phyloP scores from a whole-genome alignment of 129 eudicot species.

The Glebionis coronaria region DNA sequence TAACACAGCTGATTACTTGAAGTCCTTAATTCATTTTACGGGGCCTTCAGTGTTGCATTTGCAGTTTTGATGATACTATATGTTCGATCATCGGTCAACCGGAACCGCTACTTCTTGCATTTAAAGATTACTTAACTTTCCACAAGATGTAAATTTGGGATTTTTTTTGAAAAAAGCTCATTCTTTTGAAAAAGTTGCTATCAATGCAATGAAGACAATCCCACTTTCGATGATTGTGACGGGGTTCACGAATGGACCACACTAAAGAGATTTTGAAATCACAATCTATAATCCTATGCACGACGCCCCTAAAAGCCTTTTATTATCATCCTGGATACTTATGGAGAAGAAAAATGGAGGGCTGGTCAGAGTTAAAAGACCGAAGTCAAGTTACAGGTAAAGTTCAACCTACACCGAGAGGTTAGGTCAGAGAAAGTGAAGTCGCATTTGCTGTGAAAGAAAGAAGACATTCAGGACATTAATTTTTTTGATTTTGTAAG shows the following conservation, averaged over 20 bases:
- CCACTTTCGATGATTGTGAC: slow-evolving; percentile 25
- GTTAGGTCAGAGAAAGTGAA: slow-evolving; percentile 83
- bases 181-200: slow-evolving; percentile 59
- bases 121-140: slow-evolving; percentile 79
- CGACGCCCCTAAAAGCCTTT: slow-evolving; percentile 43
- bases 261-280: slow-evolving; percentile 33
- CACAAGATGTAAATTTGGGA: slow-evolving; percentile 48
- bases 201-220: slow-evolving; percentile 43
- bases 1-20: no score
- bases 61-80: slow-evolving; percentile 90
- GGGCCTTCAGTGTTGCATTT: slow-evolving; percentile 77
- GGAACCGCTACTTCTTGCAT: slow-evolving; percentile 87
- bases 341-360: slow-evolving; percentile 98
- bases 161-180: slow-evolving; percentile 67
- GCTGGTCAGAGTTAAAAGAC: slow-evolving; percentile 68
- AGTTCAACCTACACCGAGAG: slow-evolving; percentile 38
- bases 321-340: slow-evolving; percentile 49
- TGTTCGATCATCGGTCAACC: slow-evolving; percentile 81
- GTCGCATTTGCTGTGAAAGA: slow-evolving; percentile 48
- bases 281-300: slow-evolving; percentile 53
- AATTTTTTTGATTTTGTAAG: no score
- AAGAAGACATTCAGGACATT: no score
- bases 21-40: slow-evolving; percentile 63
- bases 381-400: slow-evolving; percentile 40
- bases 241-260: slow-evolving; percentile 33